phyloP scores from a whole-genome alignment of 2,329 filamentous ascomycete species.

The Colletotrichum sp. region DNA sequence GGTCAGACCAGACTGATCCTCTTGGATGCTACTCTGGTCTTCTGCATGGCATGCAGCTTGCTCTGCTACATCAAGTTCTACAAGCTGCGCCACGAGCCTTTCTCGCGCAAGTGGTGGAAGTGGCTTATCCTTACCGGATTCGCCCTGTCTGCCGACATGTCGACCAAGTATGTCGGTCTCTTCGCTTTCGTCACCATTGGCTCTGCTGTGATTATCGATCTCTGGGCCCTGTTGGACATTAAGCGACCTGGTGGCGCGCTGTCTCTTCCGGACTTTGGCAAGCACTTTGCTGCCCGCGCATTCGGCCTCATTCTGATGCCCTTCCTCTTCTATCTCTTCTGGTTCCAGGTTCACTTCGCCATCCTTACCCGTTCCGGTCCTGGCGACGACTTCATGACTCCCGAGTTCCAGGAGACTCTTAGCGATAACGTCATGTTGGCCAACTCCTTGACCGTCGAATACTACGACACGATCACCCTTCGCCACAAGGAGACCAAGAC shows the following conservation, averaged over 20 bases:
- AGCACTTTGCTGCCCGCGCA: constrained; percentile 89
- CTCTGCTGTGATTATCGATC: constrained; percentile 88
- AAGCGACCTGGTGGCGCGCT: constrained; percentile 85
- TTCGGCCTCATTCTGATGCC: constrained; percentile 87
- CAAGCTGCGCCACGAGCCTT: constrained; percentile 88
- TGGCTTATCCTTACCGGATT: constrained; percentile 97
- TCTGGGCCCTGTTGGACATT: constrained; percentile 93
- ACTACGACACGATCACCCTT: constrained; percentile 86
- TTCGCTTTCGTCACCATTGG: constrained; percentile 98
- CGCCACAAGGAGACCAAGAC: constrained; percentile 97
- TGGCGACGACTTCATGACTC: constrained; percentile 98
- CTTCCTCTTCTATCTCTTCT: constrained; percentile 98
- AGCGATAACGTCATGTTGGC: constrained; percentile 93
- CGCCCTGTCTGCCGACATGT: constrained; percentile 94
- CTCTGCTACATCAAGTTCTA: constrained; percentile 97
- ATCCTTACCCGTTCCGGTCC: constrained; percentile 88
- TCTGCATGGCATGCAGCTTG: constrained; percentile 95
- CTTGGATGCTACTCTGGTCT: constrained; percentile 89
- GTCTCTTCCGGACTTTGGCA: constrained; percentile 77
- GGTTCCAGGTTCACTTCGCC: constrained; percentile 99
- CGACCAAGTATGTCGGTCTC: constrained; percentile 94
- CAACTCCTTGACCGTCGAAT: constrained; percentile 85
- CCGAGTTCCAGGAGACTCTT: constrained; percentile 96
- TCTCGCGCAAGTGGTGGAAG: constrained; percentile 99
- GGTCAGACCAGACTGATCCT: constrained; percentile 95